Percentiles rank a stretch among this genome's conserved stretches.
phyloP scores from a whole-genome alignment of 2,329 filamentous ascomycete species.

The Fusarium gaditjirri region DNA sequence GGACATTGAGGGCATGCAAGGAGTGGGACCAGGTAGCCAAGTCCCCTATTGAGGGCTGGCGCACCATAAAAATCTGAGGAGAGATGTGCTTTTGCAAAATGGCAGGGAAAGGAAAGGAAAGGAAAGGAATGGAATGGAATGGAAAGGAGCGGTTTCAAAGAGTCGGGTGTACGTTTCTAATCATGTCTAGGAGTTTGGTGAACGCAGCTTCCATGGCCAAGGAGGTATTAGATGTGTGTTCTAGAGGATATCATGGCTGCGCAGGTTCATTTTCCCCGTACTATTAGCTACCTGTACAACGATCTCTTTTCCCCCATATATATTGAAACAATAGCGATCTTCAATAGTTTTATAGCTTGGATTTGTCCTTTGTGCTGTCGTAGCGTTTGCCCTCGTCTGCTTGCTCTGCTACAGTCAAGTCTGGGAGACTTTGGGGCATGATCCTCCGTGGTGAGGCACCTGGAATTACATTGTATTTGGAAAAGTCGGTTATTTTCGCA shows the following conservation, averaged over 20 bases:
- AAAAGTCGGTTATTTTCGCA: constrained; percentile 75
- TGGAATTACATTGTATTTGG: constrained; percentile 74
- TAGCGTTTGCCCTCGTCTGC: constrained; percentile 79
- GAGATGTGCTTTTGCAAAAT: constrained; percentile 11
- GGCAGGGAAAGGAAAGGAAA: constrained; percentile 3
- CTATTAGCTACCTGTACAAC: constrained; percentile 34
- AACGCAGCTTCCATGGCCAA: constrained; percentile 23
- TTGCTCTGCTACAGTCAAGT: constrained; percentile 79
- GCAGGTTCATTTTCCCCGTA: constrained; percentile 19
- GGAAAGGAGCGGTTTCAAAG: constrained; percentile 21
- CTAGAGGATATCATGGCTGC: constrained; percentile 38
- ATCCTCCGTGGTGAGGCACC: constrained; percentile 76
- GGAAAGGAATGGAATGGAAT: not conserved
- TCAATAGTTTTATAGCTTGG: constrained; percentile 52
- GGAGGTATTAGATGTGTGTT: constrained; percentile 40
- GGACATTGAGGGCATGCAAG: constrained; percentile 71
- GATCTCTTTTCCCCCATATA: constrained; percentile 14
- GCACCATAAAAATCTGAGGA: not conserved
- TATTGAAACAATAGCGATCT: constrained; percentile 17
- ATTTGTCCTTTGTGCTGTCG: constrained; percentile 66
- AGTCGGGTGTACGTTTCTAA: constrained; percentile 34
- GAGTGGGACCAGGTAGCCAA: constrained; percentile 58
- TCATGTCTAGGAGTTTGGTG: constrained; percentile 39
- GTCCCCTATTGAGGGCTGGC: constrained; percentile 29
- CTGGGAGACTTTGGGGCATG: constrained; percentile 77